Percentiles rank a stretch among this genome's conserved stretches.
phyloP scores from a whole-genome alignment of 768 basidiomycete genomes.

The Boletellus ananas region DNA sequence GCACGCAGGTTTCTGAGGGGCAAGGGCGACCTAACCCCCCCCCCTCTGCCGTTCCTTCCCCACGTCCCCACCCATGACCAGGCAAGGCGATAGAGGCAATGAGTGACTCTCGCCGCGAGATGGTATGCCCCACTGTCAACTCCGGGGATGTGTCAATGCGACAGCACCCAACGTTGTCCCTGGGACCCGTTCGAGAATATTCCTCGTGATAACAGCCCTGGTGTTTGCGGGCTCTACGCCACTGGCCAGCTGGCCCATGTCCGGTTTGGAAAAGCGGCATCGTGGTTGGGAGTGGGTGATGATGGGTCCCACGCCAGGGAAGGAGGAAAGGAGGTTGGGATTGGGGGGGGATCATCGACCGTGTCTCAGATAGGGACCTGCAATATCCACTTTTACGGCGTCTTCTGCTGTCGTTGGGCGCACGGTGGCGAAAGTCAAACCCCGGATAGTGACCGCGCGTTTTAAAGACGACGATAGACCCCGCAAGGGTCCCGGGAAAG shows the following conservation, averaged over 20 bases:
- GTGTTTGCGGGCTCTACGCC: neutral
- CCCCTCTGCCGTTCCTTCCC: neutral
- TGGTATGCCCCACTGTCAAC: slow-evolving; percentile 13
- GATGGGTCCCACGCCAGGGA: too few species aligned
- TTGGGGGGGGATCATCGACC: too few species aligned
- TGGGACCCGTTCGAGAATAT: slow-evolving; percentile 22
- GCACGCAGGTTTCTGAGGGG: slow-evolving; percentile 37
- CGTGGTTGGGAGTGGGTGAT: neutral
- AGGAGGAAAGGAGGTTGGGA: too few species aligned
- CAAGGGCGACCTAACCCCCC: slow-evolving; percentile 17
- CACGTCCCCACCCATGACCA: slow-evolving; percentile 1
- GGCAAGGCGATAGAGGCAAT: slow-evolving; percentile 31
- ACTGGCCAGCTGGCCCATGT: too few species aligned
- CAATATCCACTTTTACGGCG: slow-evolving; percentile 24
- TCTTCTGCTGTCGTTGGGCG: slow-evolving; percentile 7
- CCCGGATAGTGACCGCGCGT: neutral
- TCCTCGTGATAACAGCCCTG: slow-evolving; percentile 19
- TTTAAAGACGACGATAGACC: slow-evolving; percentile 4
- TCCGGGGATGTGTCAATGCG: neutral
- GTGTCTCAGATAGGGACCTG: neutral
- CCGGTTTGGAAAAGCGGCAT: neutral
- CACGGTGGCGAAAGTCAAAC: slow-evolving; percentile 7
- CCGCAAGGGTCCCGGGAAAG: slow-evolving; percentile 7
- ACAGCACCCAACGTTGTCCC: slow-evolving; percentile 1
- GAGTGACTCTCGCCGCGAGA: slow-evolving; percentile 33